A percentile compares a stretch with the other conserved stretches of the same genome.
These are phyloP conservation scores for Beauveria sp. DNA, from an alignment of 2,329 filamentous ascomycete species.

Conservation along the genomic window DNA sequence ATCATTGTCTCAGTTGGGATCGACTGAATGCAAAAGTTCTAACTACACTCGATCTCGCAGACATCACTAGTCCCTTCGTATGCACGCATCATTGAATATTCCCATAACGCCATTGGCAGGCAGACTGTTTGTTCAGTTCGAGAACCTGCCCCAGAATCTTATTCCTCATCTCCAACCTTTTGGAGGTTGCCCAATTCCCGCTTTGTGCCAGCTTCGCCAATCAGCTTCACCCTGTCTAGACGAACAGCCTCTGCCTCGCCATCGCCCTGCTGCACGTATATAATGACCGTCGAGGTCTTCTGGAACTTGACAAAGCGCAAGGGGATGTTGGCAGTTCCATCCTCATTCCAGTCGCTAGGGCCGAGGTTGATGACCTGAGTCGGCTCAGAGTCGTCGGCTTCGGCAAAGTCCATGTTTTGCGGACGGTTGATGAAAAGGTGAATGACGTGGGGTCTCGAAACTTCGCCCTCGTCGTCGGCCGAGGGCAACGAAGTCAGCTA, in stretches of 20 bases:
- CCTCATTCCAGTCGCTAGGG: constrained; percentile 72
- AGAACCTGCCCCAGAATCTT: constrained; percentile 15
- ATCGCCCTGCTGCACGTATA: constrained; percentile 85
- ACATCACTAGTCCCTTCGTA: neutral
- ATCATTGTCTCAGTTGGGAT: neutral
- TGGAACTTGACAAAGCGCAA: constrained; percentile 97
- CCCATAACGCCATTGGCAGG: constrained; percentile 2
- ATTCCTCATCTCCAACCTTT: constrained; percentile 77
- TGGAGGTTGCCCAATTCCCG: constrained; percentile 89
- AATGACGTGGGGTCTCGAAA: constrained; percentile 72
- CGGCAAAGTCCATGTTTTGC: constrained; percentile 89
- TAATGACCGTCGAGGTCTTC: constrained; percentile 74
- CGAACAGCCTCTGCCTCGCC: constrained; percentile 78
- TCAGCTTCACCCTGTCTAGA: constrained; percentile 68
- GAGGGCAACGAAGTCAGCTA: constrained; percentile 73
- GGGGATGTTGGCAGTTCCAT: constrained; percentile 63
- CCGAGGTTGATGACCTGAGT: constrained; percentile 74
- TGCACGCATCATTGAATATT: neutral
- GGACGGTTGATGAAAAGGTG: constrained; percentile 82
- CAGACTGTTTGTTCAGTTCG: neutral
- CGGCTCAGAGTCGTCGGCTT: constrained; percentile 77
- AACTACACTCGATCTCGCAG: neutral
- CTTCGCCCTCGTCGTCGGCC: constrained; percentile 61
- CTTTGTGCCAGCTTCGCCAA: constrained; percentile 89
- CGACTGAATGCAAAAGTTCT: neutral